Evolutionary conservation across 768 basidiomycete species (phyloP).

Genomic region (Auriculariales sp.): DNA sequence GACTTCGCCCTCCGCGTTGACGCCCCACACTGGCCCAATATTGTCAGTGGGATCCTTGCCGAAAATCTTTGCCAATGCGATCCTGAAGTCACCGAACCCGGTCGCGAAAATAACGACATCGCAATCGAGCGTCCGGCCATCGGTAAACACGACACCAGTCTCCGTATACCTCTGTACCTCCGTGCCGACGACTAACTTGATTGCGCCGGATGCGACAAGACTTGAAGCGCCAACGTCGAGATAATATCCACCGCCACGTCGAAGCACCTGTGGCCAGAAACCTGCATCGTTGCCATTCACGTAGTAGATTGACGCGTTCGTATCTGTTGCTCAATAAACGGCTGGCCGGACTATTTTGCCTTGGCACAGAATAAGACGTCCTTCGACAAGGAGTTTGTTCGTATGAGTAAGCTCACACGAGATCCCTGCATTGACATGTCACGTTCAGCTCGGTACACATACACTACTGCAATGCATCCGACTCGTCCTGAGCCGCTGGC

Average conservation of each 20-base stretch:
- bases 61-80: conserved; percentile 27
- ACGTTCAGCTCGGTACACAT: too few relatives aligned
- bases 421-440: too few relatives aligned
- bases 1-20: conserved; percentile 51
- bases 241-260: conserved; percentile 50
- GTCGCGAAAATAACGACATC: conserved; percentile 49
- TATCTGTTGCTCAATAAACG: too few relatives aligned
- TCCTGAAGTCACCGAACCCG: conserved; percentile 32
- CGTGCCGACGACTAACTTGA: conserved; percentile 53
- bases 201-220: conserved; percentile 49
- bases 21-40: conserved; percentile 46
- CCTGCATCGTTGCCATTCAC: conserved; percentile 40
- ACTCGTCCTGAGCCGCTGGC: too few relatives aligned
- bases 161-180: conserved; percentile 31
- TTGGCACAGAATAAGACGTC: too few relatives aligned
- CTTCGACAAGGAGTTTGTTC: too few relatives aligned
- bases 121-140: conserved; percentile 30
- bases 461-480: too few relatives aligned
- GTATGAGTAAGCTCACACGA: too few relatives aligned
- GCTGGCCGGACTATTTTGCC: too few relatives aligned
- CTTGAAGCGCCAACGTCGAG: conserved; percentile 47
- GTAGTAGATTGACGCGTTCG: too few relatives aligned
- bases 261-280: conserved; percentile 30
- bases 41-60: conserved; percentile 29
- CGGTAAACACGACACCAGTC: conserved; percentile 30